Base-by-base conservation (phyloP, 768 basidiomycete genomes). In the Cystobasidium tubakii region DNA sequence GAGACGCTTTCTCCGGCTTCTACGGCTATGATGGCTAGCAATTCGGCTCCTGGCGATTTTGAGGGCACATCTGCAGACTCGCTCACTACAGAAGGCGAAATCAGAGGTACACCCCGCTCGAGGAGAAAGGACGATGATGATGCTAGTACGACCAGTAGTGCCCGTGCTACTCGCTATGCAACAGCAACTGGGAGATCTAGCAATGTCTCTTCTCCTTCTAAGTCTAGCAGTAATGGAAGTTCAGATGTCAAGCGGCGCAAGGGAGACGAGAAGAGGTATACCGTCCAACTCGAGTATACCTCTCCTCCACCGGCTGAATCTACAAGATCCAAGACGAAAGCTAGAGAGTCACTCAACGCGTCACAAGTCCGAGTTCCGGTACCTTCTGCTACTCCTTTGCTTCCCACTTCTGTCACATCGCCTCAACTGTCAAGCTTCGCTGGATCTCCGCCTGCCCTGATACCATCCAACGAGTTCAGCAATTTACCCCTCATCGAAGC, bases 261-360 rank as follows among this genome's bases (percentile, higher is more conserved):
- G 80, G 83, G 84, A 76, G 86, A 83, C 74, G 82, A 84, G 66
- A 88, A 90, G 81, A 84, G 92, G 62, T 93, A 98, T 81, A 98
- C 96, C 12, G 91, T 98, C 60, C 96, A 98, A 81, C 89, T 98
- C 74, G 96, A 99, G 82, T 98, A 97, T 78, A 90, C 89, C 73
- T 77, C 81, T 3, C 76, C 80, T 17, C 34, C 66, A 36, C 39
- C 74, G 2, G 25, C 64, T 25, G 53, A 80, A 69, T 75, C 74
- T 7, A n/a, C 73, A 34, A 43, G 60, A 44, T 54, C 73, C n/a
- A 76, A 69, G 63, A 53, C 46, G 10, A 73, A 60, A 53, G 46
- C 23, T 25, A 50, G 66, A 27, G 54, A 43, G 63, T 66, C 54
- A 39, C 67, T 31, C 27, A n/a, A 27, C 19, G n/a, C 21, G 17